These are phyloP conservation scores for Protomyces arabidopsidicola DNA, from an alignment of 1,139 yeast genomes.

Conservation along the genomic window DNA sequence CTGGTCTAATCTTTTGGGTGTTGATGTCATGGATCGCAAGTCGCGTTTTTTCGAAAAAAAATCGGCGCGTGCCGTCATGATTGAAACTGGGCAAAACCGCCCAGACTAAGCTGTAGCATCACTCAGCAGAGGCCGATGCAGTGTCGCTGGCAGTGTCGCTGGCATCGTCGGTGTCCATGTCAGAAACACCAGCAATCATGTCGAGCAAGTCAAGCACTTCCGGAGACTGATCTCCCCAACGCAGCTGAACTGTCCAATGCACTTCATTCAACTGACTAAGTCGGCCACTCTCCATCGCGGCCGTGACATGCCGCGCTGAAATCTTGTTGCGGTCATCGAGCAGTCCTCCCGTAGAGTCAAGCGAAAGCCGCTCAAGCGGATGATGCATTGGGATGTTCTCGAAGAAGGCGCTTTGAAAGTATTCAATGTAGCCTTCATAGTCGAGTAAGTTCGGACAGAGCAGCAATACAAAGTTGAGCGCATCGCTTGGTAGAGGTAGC, in stretches of 20 bases:
- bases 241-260: conserved; percentile 67
- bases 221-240: conserved; percentile 79
- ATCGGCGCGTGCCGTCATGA: too few species aligned
- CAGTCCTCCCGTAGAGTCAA: conserved; percentile 82
- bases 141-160: neutral
- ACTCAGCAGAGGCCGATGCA: neutral
- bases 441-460: conserved; percentile 68
- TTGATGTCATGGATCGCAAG: neutral
- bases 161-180: neutral
- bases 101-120: too few species aligned
- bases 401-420: conserved; percentile 52
- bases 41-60: neutral
- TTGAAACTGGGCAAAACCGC: too few species aligned
- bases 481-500: conserved; percentile 70
- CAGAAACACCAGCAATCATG: neutral
- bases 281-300: conserved; percentile 74
- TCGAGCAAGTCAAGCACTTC: conserved; percentile 51
- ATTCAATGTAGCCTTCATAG: conserved; percentile 73
- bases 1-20: neutral
- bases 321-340: conserved; percentile 49
- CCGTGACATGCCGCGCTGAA: conserved; percentile 78
- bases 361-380: conserved; percentile 60
- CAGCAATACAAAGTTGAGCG: conserved; percentile 66
- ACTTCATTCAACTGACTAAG: conserved; percentile 62
- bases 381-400: conserved; percentile 42